Evolutionary conservation across 2,329 filamentous ascomycete genomes (phyloP), one percentile per base, ranked within the genome.

Genomic region (Botryotinia globosa): DNA sequence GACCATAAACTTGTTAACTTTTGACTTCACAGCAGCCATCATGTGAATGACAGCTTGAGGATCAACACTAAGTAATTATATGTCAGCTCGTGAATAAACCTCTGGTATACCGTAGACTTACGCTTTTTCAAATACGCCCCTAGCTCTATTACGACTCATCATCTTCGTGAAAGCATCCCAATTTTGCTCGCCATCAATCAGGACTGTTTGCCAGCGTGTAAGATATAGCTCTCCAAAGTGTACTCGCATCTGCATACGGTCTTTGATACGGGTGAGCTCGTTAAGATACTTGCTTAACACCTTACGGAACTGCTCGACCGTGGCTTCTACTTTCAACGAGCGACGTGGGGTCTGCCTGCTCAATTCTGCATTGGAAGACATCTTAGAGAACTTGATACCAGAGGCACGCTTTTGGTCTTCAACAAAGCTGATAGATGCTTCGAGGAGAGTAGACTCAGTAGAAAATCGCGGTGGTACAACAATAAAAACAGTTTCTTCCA

Each of bases 181-280:
- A 9, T 67, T 44, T 44, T 74, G 75, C 18, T 75, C 48, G 10
- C 51, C 62, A 16, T 74, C 61, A 25, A 34, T 32, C 56, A 80
- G 78, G 6, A 68, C 72, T 29, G 72, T 72, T 20, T 69, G 75
- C 61, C 75, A 80, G 20, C 74, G 69, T 25, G 42, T 73, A 1
- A 81, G 68, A 44, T 74, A 69, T 14, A 78, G 48, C 58, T 78
- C 75, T 25, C 80, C 80, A 71, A 81, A 80, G 45, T 79, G 75
- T 12, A 81, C 74, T 32, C 80, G 75, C 78, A 81, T 79, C 48
- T 75, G 74, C 78, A 81, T 80, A 75, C 76, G 76, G 39, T 72
- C 74, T 45, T 76, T 78, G 5, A 79, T 42, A 22, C 74, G 73
- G 44, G 75, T 75, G 14, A 80, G 74, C 7, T 62, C 66, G 42